These are phyloP conservation scores for Emergomyces africanus DNA, from an alignment of 2,329 filamentous ascomycete genomes.

Conservation along the genomic window DNA sequence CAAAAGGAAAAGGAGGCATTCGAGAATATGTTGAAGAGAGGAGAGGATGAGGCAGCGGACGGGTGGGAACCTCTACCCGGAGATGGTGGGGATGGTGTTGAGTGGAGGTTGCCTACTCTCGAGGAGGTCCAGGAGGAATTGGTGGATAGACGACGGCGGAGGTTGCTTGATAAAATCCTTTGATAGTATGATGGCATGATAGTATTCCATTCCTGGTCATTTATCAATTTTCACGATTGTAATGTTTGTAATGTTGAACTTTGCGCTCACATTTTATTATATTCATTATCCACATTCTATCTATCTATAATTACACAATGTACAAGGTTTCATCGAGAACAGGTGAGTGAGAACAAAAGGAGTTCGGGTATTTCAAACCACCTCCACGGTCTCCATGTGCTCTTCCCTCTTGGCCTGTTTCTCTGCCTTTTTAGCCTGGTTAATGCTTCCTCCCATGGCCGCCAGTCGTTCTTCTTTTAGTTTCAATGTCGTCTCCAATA, in stretches of 20 bases:
- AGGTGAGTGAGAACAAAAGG: background rate
- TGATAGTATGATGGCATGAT: constrained; percentile 18
- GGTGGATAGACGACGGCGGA: constrained; percentile 70
- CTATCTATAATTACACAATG: constrained; percentile 1
- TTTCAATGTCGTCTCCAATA: constrained; percentile 49
- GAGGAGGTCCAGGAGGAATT: constrained; percentile 94
- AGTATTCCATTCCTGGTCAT: background rate
- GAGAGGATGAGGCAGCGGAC: constrained; percentile 44
- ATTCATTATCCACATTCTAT: background rate
- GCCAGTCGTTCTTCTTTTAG: constrained; percentile 22
- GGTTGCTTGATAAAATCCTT: constrained; percentile 68
- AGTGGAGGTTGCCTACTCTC: constrained; percentile 71
- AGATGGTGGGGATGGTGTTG: constrained; percentile 67
- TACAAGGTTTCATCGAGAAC: background rate
- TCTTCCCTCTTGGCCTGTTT: constrained; percentile 18
- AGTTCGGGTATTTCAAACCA: background rate
- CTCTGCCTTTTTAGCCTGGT: constrained; percentile 30
- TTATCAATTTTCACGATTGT: constrained; percentile 1
- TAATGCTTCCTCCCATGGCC: constrained; percentile 27
- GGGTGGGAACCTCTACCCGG: constrained; percentile 82
- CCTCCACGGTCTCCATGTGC: background rate
- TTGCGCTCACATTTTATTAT: background rate
- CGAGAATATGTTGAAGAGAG: constrained; percentile 51
- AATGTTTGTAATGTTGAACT: constrained; percentile 1
- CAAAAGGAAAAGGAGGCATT: constrained; percentile 72